Percentiles rank a stretch among this genome's conserved stretches.
These are phyloP conservation scores for Coffea humblotiana DNA, from an alignment of 305 asterid species.

Conservation along the genomic window DNA sequence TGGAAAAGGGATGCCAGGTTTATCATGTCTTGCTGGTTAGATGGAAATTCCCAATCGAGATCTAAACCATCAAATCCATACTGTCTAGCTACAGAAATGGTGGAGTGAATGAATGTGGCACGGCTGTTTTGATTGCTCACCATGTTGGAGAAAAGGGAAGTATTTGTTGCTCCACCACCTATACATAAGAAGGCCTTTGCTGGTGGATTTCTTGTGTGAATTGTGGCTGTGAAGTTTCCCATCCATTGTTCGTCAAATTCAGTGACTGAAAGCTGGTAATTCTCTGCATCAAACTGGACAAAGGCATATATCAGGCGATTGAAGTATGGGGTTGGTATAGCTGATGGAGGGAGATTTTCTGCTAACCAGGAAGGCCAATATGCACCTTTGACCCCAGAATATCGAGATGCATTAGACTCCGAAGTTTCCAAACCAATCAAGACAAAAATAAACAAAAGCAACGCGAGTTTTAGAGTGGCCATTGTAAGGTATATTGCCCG, in stretches of 20 bases:
- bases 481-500: neutral
- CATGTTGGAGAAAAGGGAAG: slow-evolving; percentile 46
- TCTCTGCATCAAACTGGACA: slow-evolving; percentile 39
- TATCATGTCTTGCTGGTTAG: slow-evolving; percentile 34
- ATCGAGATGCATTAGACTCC: neutral
- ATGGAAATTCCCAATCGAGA: slow-evolving; percentile 69
- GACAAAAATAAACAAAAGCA: slow-evolving; percentile 20
- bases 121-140: slow-evolving; percentile 30
- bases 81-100: slow-evolving; percentile 40
- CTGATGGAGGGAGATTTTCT: slow-evolving; percentile 32
- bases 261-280: slow-evolving; percentile 41
- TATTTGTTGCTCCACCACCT: slow-evolving; percentile 23
- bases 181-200: slow-evolving; percentile 33
- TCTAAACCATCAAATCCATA: slow-evolving; percentile 59
- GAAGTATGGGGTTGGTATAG: slow-evolving; percentile 48
- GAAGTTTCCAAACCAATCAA: slow-evolving; percentile 20
- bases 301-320: slow-evolving; percentile 53
- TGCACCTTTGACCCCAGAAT: slow-evolving; percentile 48
- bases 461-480: neutral
- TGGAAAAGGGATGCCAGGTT: slow-evolving; percentile 41
- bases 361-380: slow-evolving; percentile 55
- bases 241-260: slow-evolving; percentile 38
- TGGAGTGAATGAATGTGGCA: slow-evolving; percentile 55
- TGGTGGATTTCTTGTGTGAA: slow-evolving; percentile 35
- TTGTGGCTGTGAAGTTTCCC: slow-evolving; percentile 49